Conservation (phyloP, 2,329 filamentous ascomycete species). For the Aspergillus puulaauensis region DNA sequence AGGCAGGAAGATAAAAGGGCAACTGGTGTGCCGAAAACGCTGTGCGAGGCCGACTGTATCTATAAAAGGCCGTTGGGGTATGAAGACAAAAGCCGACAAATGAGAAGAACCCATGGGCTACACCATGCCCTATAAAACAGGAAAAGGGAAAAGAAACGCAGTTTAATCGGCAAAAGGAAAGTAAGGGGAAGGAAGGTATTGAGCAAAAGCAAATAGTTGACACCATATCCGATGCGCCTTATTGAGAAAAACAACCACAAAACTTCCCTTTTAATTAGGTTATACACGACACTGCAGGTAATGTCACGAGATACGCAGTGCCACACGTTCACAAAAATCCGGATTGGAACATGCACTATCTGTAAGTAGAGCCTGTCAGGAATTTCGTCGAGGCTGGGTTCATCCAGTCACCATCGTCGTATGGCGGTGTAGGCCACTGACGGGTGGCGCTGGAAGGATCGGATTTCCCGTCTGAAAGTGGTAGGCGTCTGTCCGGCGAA, state of each 20-base stretch:
- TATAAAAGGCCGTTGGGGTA: constrained; percentile 42
- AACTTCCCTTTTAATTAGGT: constrained; percentile 20
- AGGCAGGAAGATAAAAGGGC: constrained; percentile 19
- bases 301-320: constrained; percentile 11
- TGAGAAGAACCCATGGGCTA: constrained; percentile 21
- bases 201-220: constrained; percentile 21
- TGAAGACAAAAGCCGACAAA: constrained; percentile 32
- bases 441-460: constrained; percentile 53
- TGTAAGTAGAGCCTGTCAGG: constrained; percentile 58
- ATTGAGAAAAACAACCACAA: constrained; percentile 24
- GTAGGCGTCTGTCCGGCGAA: constrained; percentile 63
- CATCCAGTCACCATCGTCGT: constrained; percentile 91
- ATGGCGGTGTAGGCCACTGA: constrained; percentile 94
- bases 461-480: constrained; percentile 61
- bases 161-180: constrained; percentile 16
- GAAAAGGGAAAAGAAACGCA: constrained; percentile 15
- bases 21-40: constrained; percentile 26
- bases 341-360: constrained; percentile 23
- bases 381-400: constrained; percentile 79
- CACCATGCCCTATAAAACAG: constrained; percentile 23
- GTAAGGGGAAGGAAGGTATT: constrained; percentile 22
- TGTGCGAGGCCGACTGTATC: constrained; percentile 36
- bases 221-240: constrained; percentile 31
- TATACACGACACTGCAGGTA: constrained; percentile 18
- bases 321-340: neutral